Evolutionary conservation across 768 basidiomycete genomes (phyloP).

Genomic region (Candolleomyces aberdarensis): DNA sequence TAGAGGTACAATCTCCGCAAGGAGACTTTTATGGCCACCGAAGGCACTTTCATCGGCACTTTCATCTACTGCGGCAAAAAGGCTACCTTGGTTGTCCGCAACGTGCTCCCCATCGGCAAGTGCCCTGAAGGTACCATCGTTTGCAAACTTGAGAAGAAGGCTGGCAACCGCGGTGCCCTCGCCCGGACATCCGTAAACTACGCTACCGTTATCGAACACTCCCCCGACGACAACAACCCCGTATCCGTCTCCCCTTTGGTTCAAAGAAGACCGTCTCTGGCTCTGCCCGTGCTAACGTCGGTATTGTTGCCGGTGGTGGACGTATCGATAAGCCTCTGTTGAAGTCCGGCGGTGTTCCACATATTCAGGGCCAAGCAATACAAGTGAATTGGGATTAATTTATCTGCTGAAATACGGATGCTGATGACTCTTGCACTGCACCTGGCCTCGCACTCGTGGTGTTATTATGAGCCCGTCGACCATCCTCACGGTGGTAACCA

Average conservation of each 20-base stretch:
- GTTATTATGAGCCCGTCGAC: constrained; percentile 98
- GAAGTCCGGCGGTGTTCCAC: constrained; percentile 93
- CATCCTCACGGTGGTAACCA: constrained; percentile 99
- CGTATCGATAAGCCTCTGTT: constrained; percentile 99
- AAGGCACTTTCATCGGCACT: constrained; percentile 97
- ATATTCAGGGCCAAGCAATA: constrained; percentile 99
- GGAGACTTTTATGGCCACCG: constrained; percentile 98
- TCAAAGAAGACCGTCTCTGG: constrained; percentile 94
- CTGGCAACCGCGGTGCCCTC: constrained; percentile 95
- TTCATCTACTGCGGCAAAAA: constrained; percentile 99
- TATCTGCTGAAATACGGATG: neutral
- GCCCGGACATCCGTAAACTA: constrained; percentile 99
- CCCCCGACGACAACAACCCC: constrained; percentile 92
- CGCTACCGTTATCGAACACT: constrained; percentile 98
- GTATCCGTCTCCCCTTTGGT: constrained; percentile 90
- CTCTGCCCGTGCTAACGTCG: constrained; percentile 84
- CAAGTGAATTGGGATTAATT: constrained; percentile 53
- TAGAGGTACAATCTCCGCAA: constrained; percentile 99
- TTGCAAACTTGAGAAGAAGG: constrained; percentile 98
- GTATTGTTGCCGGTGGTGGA: constrained; percentile 98
- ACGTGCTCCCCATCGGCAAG: constrained; percentile 90
- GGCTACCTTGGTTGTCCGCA: constrained; percentile 91
- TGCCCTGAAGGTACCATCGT: constrained; percentile 99
- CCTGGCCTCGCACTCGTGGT: constrained; percentile 99
- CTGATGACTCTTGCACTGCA: constrained; percentile 27